A percentile compares a stretch with the other conserved stretches of the same genome.
These are phyloP conservation scores for Magnaporthales sp. DNA, from an alignment of 2,329 filamentous ascomycete genomes.

Conservation along the genomic window DNA sequence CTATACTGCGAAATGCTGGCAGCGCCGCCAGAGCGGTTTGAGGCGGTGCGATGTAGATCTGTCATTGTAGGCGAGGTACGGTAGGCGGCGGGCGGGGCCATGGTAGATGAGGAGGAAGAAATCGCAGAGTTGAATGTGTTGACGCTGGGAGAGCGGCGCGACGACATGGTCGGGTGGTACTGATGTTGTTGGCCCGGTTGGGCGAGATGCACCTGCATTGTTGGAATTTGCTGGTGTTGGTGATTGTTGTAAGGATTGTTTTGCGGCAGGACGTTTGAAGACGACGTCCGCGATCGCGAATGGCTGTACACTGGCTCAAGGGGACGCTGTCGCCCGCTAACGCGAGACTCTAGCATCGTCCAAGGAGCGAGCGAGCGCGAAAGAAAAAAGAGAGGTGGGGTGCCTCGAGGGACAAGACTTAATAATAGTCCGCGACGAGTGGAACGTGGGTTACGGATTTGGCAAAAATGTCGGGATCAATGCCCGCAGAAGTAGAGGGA, in stretches of 20 bases:
- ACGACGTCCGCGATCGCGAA: constrained; percentile 46
- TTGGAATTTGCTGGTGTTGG: constrained; percentile 12
- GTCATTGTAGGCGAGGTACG: constrained; percentile 47
- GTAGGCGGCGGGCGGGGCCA: constrained; percentile 44
- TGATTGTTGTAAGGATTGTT: constrained; percentile 10
- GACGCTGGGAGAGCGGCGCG: constrained; percentile 54
- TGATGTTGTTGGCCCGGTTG: constrained; percentile 20
- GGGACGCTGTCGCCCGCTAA: constrained; percentile 19
- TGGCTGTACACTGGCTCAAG: constrained; percentile 36
- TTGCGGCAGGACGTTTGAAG: constrained; percentile 41
- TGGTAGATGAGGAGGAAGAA: constrained; percentile 38
- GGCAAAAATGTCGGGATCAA: background rate
- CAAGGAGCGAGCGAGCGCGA: background rate
- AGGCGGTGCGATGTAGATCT: constrained; percentile 63
- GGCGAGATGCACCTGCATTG: constrained; percentile 18
- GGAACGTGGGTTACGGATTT: background rate
- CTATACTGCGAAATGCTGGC: constrained; percentile 32
- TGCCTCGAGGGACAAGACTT: background rate
- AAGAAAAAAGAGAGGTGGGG: background rate
- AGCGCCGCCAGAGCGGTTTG: constrained; percentile 59
- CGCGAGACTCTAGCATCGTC: constrained; percentile 22
- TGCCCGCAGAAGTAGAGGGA: background rate
- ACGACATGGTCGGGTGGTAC: constrained; percentile 22
- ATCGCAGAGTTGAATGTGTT: constrained; percentile 58
- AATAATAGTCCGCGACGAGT: background rate